Evolutionary conservation across 2,329 filamentous ascomycete species (phyloP), one percentile per base, ranked within the genome.

Genomic region (Emmonsia crescens): DNA sequence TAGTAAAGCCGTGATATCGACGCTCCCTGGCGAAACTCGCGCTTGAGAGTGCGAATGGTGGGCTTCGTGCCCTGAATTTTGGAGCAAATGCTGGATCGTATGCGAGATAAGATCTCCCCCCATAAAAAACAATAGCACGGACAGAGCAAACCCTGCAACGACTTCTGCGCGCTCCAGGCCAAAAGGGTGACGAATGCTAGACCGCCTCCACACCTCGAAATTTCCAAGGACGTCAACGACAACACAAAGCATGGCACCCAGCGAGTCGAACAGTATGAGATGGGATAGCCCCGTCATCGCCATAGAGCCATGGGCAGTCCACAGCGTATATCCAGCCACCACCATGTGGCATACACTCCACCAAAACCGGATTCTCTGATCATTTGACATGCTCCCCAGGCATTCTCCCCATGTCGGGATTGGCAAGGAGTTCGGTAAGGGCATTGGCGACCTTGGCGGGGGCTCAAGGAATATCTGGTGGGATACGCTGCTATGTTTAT

Each of bases 391-490:
- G 76, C 89, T 95, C 66, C 85, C 84, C 78, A 91, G 89, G 66
- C 91, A 92, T 78, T 99, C 94, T 66, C 84, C 86, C 64, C 91
- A 80, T 0, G 93, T 99, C 0, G 94, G 94, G 44, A 96, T 88
- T 0, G 94, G 94, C 0, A 99, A 83, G 38, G 92, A 96, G 61
- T 92, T 91, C 1, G 94, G 94, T 0, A 99, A 84, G 44, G 93
- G 89, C 29, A 96, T 84, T 3, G 94, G 93, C 0, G 92, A 88
- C 60, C 92, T 84, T 4, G 85, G 88, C 0, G 91, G 87, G 6
- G 94, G 94, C 73, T 96, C 91, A 68, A 95, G 89, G 75, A 97
- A 96, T 75, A 97, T 95, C 75, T 96, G 92, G 73, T 97, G 92
- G 24, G 90, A 96, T 62, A 99, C 88, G 73, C 90, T 96, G 73